Conservation (phyloP, 805 yeast genomes). For the Limtongia smithiae region DNA sequence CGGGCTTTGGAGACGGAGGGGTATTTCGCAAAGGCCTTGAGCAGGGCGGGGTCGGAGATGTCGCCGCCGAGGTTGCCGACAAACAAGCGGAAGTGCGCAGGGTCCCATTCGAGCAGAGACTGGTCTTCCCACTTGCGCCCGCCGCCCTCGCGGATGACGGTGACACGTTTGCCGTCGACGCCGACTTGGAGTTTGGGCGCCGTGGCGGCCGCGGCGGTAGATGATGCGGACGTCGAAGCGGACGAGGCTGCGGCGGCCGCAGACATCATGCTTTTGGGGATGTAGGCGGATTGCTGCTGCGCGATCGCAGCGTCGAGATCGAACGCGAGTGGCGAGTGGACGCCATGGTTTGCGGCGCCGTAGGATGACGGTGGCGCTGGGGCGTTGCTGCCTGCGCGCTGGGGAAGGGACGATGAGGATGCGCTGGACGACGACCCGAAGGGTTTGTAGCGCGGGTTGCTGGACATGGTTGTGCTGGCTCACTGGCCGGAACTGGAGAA, state of each 20-base stretch:
- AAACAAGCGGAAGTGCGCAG: conserved; percentile 64
- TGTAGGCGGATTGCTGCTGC: conserved; percentile 22
- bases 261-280: conserved; percentile 14
- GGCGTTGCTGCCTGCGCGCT: no score
- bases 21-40: conserved; percentile 53
- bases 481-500: no score
- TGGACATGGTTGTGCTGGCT: background rate
- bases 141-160: conserved; percentile 46
- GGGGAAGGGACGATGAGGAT: no score
- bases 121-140: conserved; percentile 50
- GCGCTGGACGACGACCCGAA: background rate
- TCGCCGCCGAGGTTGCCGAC: conserved; percentile 73
- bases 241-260: background rate
- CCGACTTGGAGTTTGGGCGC: conserved; percentile 2
- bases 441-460: background rate
- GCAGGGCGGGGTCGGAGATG: conserved; percentile 55
- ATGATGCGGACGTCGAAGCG: background rate
- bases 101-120: conserved; percentile 59
- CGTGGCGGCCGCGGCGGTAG: background rate
- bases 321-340: background rate
- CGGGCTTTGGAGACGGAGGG: conserved; percentile 54
- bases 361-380: no score
- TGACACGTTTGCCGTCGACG: conserved; percentile 24
- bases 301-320: conserved; percentile 19
- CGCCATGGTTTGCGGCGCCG: no score